Conservation (phyloP, 108 stramenopile genomes). For the Pseudonitzschia multiseries region DNA sequence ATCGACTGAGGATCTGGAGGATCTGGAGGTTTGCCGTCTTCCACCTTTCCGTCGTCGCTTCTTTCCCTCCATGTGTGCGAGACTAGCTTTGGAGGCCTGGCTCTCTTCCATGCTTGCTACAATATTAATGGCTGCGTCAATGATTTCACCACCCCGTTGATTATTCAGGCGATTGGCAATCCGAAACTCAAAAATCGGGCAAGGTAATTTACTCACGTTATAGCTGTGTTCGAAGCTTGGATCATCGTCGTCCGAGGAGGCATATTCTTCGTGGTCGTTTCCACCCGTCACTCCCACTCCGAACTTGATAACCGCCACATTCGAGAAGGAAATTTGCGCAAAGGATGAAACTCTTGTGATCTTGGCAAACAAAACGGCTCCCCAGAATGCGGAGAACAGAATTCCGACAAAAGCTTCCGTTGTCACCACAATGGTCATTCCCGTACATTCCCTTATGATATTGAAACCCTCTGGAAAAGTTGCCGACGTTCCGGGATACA, state of each 20-base stretch:
- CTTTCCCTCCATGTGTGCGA: neutral
- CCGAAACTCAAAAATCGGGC: conserved; percentile 75
- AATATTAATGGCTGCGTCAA: conserved; percentile 53
- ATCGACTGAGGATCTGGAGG: no score
- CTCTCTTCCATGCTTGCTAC: conserved; percentile 41
- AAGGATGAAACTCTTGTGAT: conserved; percentile 56
- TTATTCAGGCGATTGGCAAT: conserved; percentile 52
- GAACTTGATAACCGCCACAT: conserved; percentile 57
- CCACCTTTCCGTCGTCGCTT: conserved; percentile 4
- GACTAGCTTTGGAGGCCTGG: conserved; percentile 23
- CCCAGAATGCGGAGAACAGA: conserved; percentile 60
- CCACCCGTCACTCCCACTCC: conserved; percentile 47
- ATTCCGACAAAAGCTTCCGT: conserved; percentile 72
- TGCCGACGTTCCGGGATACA: conserved; percentile 40
- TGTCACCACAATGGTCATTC: conserved; percentile 49
- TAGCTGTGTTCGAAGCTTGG: neutral
- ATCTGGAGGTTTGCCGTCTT: neutral
- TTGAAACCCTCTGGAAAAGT: neutral
- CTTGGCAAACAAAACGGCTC: conserved; percentile 77
- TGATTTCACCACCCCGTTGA: conserved; percentile 54
- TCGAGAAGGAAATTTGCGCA: conserved; percentile 61
- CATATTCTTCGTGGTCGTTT: conserved; percentile 12
- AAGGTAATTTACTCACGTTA: conserved; percentile 34
- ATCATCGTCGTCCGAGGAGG: neutral
- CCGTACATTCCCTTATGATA: conserved; percentile 35